phyloP scores from a whole-genome alignment of 2,329 filamentous ascomycete genomes.

The Aspergillus arachidicola region DNA sequence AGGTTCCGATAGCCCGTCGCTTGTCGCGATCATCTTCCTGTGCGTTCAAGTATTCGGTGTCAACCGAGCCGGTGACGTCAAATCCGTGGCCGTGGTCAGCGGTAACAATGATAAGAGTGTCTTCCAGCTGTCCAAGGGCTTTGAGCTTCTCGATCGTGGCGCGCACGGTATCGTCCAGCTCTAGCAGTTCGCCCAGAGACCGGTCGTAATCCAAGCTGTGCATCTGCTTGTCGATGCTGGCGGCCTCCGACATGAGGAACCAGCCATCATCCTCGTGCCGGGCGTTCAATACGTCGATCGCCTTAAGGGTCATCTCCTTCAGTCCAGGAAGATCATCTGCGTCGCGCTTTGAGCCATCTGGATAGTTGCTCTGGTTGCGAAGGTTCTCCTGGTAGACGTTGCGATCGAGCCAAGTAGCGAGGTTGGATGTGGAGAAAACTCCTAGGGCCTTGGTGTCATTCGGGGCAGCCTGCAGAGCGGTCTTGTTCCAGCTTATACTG shows the following conservation, averaged over 20 bases:
- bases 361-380: constrained; percentile 66
- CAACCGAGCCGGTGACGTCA: constrained; percentile 79
- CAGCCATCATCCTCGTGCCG: constrained; percentile 70
- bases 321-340: constrained; percentile 78
- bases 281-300: constrained; percentile 73
- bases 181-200: constrained; percentile 79
- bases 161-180: constrained; percentile 80
- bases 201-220: constrained; percentile 83
- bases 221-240: constrained; percentile 89
- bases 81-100: constrained; percentile 91
- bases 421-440: constrained; percentile 73
- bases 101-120: constrained; percentile 78
- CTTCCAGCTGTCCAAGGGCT: constrained; percentile 66
- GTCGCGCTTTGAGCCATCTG: constrained; percentile 63
- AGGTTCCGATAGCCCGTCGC: constrained; percentile 73
- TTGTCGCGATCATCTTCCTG: constrained; percentile 70
- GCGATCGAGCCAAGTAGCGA: constrained; percentile 84
- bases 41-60: constrained; percentile 73
- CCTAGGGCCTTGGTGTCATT: constrained; percentile 69
- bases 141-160: constrained; percentile 73
- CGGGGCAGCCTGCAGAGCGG: constrained; percentile 61
- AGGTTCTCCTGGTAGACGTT: constrained; percentile 78
- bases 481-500: constrained; percentile 73
- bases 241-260: constrained; percentile 86
- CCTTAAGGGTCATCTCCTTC: constrained; percentile 88